A percentile compares a stretch with the other conserved stretches of the same genome.
These are phyloP conservation scores for Ambrosia trifida DNA, from an alignment of 129 eudicot species.

Conservation along the genomic window DNA sequence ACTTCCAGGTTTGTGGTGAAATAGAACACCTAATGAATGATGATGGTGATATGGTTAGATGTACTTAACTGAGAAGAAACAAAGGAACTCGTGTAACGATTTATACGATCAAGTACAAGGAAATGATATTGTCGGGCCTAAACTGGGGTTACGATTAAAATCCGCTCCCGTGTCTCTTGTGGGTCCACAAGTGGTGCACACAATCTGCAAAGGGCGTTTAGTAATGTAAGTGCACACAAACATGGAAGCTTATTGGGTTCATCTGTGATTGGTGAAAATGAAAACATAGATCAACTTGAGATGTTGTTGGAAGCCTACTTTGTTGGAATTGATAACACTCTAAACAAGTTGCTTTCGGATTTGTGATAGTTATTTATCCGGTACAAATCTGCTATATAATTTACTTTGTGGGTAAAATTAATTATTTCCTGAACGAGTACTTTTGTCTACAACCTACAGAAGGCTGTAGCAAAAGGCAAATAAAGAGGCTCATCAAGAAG, in stretches of 20 bases:
- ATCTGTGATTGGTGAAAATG: constrained; percentile 63
- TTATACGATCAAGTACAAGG: constrained; percentile 50
- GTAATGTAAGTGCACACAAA: constrained; percentile 73
- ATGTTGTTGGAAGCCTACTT: constrained; percentile 99
- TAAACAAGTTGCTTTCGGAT: constrained; percentile 86
- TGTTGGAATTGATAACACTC: constrained; percentile 79
- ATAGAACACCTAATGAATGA: constrained; percentile 98
- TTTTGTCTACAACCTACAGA: too few species aligned
- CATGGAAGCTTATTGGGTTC: constrained; percentile 81
- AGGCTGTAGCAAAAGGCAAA: too few species aligned
- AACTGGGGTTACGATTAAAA: constrained; percentile 43
- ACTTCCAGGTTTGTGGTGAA: constrained; percentile 86
- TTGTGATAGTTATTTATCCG: too few species aligned
- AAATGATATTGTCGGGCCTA: constrained; percentile 15
- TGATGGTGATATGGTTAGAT: constrained; percentile 99
- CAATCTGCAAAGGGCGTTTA: constrained; percentile 76
- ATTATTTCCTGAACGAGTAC: too few species aligned
- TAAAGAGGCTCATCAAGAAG: too few species aligned
- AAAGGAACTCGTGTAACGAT: constrained; percentile 55
- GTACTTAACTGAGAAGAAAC: constrained; percentile 96
- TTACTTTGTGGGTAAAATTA: too few species aligned
- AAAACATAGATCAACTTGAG: constrained; percentile 95
- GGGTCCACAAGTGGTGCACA: constrained; percentile 50
- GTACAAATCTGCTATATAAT: too few species aligned
- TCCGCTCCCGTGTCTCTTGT: constrained; percentile 96